phyloP scores from a whole-genome alignment of 164 flowering plant species.

The Echeveria elegans region DNA sequence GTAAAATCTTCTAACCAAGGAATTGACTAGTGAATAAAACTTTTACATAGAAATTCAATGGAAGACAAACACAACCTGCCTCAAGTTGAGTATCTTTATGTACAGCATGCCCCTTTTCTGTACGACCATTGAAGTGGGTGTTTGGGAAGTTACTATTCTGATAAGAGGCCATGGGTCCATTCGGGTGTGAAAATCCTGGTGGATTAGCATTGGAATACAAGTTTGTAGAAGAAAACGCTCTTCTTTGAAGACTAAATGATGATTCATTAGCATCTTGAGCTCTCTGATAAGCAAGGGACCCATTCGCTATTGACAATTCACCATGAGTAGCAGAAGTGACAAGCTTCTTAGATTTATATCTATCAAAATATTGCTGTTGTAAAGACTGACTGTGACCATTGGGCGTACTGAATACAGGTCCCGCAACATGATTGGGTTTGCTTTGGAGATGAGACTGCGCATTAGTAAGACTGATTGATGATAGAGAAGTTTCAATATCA shows the following conservation, averaged over 20 bases:
- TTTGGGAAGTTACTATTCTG: constrained; percentile 20
- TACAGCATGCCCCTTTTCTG: constrained; percentile 21
- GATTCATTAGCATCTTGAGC: constrained; percentile 27
- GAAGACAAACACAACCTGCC: constrained; percentile 28
- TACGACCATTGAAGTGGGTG: constrained; percentile 18
- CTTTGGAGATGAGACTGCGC: constrained; percentile 29
- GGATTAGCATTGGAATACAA: constrained; percentile 28
- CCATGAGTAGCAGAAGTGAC: constrained; percentile 21
- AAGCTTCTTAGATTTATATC: constrained; percentile 24
- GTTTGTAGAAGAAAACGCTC: constrained; percentile 40
- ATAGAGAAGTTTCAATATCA: constrained; percentile 42
- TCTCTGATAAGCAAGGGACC: constrained; percentile 21
- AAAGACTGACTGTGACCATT: constrained; percentile 26
- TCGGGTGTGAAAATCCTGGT: constrained; percentile 24
- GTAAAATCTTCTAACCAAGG: neutral
- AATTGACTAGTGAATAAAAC: neutral
- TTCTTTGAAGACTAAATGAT: constrained; percentile 29
- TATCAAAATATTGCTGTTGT: constrained; percentile 33
- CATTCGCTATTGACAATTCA: constrained; percentile 30
- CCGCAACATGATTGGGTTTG: constrained; percentile 23
- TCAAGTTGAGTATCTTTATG: constrained; percentile 27
- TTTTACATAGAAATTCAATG: neutral
- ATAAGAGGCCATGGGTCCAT: constrained; percentile 21
- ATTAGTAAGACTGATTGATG: constrained; percentile 39
- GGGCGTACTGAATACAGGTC: constrained; percentile 25